phyloP scores from a whole-genome alignment of 768 basidiomycete genomes.

The Gymnopilus dilepis region DNA sequence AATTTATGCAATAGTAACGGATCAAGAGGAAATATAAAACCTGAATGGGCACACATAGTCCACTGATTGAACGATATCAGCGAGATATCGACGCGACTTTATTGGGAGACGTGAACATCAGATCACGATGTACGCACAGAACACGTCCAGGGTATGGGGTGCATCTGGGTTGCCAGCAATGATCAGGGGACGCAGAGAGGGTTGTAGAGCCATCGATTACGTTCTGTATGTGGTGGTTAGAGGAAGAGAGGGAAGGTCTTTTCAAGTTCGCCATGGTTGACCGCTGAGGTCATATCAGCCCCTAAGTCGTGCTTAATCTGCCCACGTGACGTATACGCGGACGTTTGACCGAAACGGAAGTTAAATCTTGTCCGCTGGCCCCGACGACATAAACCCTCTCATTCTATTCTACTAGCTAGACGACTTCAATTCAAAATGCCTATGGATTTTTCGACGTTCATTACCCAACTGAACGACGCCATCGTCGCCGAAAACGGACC shows the following conservation, averaged over 20 bases:
- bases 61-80: constrained; percentile 47
- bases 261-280: not conserved
- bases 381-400: not conserved
- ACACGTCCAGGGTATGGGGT: constrained; percentile 82
- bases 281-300: constrained; percentile 1
- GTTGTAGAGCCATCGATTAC: constrained; percentile 76
- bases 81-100: not conserved
- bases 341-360: not conserved
- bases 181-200: constrained; percentile 67
- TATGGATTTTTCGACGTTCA: constrained; percentile 65
- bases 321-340: not conserved
- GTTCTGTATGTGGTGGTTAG: not conserved
- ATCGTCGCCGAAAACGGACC: constrained; percentile 68
- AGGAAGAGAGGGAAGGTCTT: not conserved
- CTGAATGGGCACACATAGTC: constrained; percentile 90
- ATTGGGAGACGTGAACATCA: not conserved
- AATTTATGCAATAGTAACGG: not conserved
- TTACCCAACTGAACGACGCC: constrained; percentile 65
- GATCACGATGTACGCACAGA: constrained; percentile 49
- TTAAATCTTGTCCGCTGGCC: too few relatives aligned
- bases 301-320: constrained; percentile 5
- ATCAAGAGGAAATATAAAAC: constrained; percentile 33
- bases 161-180: constrained; percentile 63
- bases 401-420: not conserved
- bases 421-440: constrained; percentile 31